Conservation (phyloP, 176 grass and related monocot genomes). For the maize (Zea mays) region DNA sequence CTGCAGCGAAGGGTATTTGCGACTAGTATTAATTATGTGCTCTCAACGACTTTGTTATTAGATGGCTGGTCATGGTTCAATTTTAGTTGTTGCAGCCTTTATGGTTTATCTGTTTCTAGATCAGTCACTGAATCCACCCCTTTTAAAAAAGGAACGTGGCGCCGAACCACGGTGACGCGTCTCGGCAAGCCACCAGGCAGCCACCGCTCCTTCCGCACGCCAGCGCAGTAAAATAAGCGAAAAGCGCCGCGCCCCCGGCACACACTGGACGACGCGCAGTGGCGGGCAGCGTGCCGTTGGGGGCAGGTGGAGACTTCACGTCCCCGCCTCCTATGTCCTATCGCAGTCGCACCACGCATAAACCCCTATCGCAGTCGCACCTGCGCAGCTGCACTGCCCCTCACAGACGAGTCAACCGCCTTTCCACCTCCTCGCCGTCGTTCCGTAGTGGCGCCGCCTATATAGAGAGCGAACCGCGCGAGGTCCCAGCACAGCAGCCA, state of each 20-base stretch:
- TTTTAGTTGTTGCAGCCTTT: too few species aligned
- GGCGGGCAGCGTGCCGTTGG: slow-evolving; percentile 26
- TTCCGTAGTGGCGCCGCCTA: neutral
- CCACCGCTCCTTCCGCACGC: slow-evolving; percentile 7
- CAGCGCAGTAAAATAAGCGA: slow-evolving; percentile 17
- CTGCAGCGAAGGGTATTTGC: neutral
- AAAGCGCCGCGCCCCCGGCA: slow-evolving; percentile 5
- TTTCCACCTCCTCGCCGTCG: slow-evolving; percentile 17
- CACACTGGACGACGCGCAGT: neutral
- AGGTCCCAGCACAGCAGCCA: neutral
- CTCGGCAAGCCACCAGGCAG: neutral
- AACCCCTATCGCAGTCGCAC: neutral
- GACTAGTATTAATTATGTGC: too few species aligned
- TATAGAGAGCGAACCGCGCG: slow-evolving; percentile 29
- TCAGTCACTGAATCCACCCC: neutral
- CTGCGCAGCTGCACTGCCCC: neutral
- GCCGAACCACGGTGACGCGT: slow-evolving; percentile 16
- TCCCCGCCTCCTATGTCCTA: slow-evolving; percentile 3
- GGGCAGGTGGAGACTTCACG: slow-evolving; percentile 50
- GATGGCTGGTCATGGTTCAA: too few species aligned
- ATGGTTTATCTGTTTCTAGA: too few species aligned
- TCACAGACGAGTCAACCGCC: slow-evolving; percentile 37
- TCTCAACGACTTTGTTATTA: too few species aligned
- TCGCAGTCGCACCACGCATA: too few species aligned
- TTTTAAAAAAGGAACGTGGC: neutral